These are phyloP conservation scores for Fusarium tanahbumbuense DNA, from an alignment of 2,329 filamentous ascomycete species.

Conservation along the genomic window DNA sequence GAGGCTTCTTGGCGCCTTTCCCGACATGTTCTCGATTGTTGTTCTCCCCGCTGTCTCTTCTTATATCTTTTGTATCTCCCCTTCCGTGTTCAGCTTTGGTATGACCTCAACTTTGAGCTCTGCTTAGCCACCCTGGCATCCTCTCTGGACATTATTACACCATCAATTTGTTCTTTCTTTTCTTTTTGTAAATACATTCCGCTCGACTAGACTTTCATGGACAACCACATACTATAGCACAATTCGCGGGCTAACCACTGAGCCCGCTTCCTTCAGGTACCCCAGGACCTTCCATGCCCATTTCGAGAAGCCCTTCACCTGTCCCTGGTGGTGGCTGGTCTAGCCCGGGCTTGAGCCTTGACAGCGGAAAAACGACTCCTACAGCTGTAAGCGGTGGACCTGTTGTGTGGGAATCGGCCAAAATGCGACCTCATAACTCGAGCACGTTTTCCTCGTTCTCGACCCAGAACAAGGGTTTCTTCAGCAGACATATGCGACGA, in stretches of 20 bases:
- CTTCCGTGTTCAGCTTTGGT: constrained; percentile 3
- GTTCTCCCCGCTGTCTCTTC: constrained; percentile 24
- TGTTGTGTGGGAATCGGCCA: constrained; percentile 85
- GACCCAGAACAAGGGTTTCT: constrained; percentile 86
- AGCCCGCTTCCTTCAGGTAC: constrained; percentile 57
- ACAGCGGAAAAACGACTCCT: constrained; percentile 77
- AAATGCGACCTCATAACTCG: constrained; percentile 78
- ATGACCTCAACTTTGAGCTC: constrained; percentile 8
- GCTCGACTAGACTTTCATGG: constrained; percentile 25
- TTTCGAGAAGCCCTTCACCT: constrained; percentile 89
- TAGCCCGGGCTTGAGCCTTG: constrained; percentile 80
- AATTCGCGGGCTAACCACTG: constrained; percentile 45
- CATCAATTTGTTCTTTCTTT: neutral
- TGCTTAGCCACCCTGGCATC: constrained; percentile 15
- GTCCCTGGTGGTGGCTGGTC: constrained; percentile 88
- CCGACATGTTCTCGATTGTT: constrained; percentile 19
- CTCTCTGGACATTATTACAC: neutral
- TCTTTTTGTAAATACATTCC: constrained; percentile 5
- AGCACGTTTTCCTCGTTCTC: constrained; percentile 83
- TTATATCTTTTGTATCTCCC: constrained; percentile 13
- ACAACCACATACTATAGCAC: constrained; percentile 17
- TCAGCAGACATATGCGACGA: constrained; percentile 83
- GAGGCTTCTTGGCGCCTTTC: constrained; percentile 19
- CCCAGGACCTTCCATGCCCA: constrained; percentile 75
- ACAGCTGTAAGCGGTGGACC: constrained; percentile 65